Conservation (phyloP, 768 basidiomycete genomes). For the Mycena filopes region DNA sequence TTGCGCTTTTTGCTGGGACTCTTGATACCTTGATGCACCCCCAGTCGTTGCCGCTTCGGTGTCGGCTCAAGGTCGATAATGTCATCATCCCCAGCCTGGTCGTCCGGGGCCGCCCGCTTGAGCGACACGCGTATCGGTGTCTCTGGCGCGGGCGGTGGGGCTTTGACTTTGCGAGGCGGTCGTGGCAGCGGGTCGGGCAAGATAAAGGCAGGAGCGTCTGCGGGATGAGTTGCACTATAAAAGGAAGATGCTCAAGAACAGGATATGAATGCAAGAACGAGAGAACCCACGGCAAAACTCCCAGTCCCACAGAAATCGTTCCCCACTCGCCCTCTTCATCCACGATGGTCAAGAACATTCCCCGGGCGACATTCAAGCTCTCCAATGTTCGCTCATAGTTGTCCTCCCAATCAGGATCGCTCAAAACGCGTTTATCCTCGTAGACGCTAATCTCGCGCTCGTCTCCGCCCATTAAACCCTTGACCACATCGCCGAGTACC, state of each 20-base stretch:
- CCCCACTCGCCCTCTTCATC: constrained; percentile 87
- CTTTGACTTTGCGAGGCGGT: constrained; percentile 58
- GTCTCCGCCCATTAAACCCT: constrained; percentile 69
- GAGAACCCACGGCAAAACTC: constrained; percentile 73
- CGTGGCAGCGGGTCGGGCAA: constrained; percentile 73
- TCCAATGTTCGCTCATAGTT: constrained; percentile 84
- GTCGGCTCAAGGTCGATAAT: constrained; percentile 64
- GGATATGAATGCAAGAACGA: not conserved
- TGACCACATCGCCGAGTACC: constrained; percentile 78
- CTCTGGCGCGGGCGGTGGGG: constrained; percentile 50
- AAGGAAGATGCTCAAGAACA: constrained; percentile 2
- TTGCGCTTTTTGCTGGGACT: constrained; percentile 74
- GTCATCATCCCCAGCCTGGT: constrained; percentile 68
- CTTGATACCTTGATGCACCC: constrained; percentile 39
- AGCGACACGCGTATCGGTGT: constrained; percentile 54
- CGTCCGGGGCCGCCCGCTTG: constrained; percentile 65
- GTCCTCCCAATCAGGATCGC: constrained; percentile 95
- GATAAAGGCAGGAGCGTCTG: constrained; percentile 63
- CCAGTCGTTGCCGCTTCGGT: constrained; percentile 58
- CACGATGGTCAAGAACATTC: constrained; percentile 88
- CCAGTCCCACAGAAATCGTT: constrained; percentile 78
- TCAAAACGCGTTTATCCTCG: constrained; percentile 87
- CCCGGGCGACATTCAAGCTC: constrained; percentile 80
- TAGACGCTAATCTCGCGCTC: constrained; percentile 80
- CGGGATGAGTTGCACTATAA: constrained; percentile 64